Evolutionary conservation across 768 basidiomycete genomes (phyloP), one percentile per base, ranked within the genome.

Genomic region (Auricularia sp.): DNA sequence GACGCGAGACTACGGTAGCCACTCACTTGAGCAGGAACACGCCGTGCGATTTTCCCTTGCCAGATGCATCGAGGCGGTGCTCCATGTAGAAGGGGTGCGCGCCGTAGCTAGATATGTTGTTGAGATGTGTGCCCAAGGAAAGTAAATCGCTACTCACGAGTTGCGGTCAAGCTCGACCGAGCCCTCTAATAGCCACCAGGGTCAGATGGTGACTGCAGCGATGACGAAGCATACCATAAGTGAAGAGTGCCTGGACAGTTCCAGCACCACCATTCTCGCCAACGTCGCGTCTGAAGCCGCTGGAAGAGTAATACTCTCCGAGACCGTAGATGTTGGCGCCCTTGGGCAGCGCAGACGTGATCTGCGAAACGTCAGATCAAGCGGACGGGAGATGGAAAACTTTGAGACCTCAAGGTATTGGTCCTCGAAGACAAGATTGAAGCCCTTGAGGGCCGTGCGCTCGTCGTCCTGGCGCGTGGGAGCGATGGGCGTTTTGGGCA

Each of bases 401-500:
- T 5, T 6, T 29, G 45, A 39, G 3, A 65, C 65, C 65, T 73
- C 70, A 3, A 76, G 67, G 64, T 74, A 75, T 35, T 73, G 73
- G 58, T 74, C 73, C 35, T 73, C 72, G 42, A 74, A 74, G 33
- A 76, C 66, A 39, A 75, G 54, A 3, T 71, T 67, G 51, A 69
- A 67, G 45, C 66, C 70, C 7, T 13, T 59, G 7, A 72, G 72
- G 62, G 47, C 47, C 6, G 47, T 51, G 39, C 39, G 39, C 39
- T 42, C 39, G 39, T 42, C 39, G 13, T 42, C 39, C 39, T 42
- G 39, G 0, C 78, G 36, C 42, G 83, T 80, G n/a, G 81, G 76
- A 11, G 87, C 79, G 37, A 84, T 82, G 1, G 85, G 83, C 2
- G 87, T 81, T 3, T 77, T 66, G 1, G 88, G 88, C 8, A 91